Base-by-base conservation (phyloP, 2,329 filamentous ascomycete species). In the Fusarium verrucosum region DNA sequence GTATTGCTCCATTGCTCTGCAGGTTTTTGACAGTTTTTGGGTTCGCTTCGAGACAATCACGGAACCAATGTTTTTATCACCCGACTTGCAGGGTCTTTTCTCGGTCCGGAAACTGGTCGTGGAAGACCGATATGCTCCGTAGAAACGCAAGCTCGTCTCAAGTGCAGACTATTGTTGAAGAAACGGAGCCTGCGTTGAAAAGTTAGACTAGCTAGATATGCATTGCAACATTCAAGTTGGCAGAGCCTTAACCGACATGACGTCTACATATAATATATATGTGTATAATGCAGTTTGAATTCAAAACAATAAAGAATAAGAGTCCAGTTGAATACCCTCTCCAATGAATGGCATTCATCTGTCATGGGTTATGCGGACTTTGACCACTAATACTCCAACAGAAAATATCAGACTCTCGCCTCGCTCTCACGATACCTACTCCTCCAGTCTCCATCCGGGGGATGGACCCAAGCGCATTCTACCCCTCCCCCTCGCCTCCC, bases 1-100 rank as follows among this genome's bases (percentile, higher is more conserved):
- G n/a, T 37, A 22, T 37, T 42, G 56, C 63, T 68, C 67, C 69
- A 63, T 70, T 49, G 22, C 46, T 58, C 41, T 56, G 59, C 67
- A 65, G 62, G 51, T 67, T 63, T 62, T 60, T 42, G 49, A 26
- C 38, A 43, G 35, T 43, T 53, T 66, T 43, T 51, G 41, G 26
- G 25, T 52, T 65, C 36, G 52, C 28, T 49, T 54, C n/a, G 38
- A 43, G 32, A 41, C 33, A 45, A 57, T 46, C 54, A 53, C 45
- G 49, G 49, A 38, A 66, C 56, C 44, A 38, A 42, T 62, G 14
- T 37, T 52, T 70, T 59, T 28, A 58, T 61, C 47, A 46, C 47
- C 50, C 55, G 42, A 61, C 52, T 37, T 64, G 59, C 44, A n/a
- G 50, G 62, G 53, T 43, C 62, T 61, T 62, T 59, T 58, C 37